Base-by-base conservation (phyloP, 2,329 filamentous ascomycete genomes). In the Cladophialophora yegresii region DNA sequence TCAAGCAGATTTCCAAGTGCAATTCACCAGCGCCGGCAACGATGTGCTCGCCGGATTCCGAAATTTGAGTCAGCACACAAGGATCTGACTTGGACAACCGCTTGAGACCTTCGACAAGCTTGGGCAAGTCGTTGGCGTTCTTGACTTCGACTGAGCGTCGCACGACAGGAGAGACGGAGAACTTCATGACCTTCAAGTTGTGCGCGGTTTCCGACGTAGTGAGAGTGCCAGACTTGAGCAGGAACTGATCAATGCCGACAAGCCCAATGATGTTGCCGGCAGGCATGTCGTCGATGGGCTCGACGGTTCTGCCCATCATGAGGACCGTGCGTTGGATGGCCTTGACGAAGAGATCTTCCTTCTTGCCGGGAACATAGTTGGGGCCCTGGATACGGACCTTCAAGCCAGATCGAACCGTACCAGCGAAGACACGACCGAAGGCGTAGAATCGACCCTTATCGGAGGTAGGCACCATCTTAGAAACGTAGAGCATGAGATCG, bases 171-270 rank as follows among this genome's bases (percentile, higher is more conserved):
- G 95, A 98, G 80, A 99, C 95, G 78, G 95, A 99, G 90, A 99
- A 99, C 87, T 97, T 98, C 95, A 99, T 99, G 84, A 99, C 95
- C 90, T 98, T 98, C 77, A 99, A 85, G 89, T 99, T 99, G 90
- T 99, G 95, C 79, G 95, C 93, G 72, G 92, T 96, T 74, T 99
- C 95, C 79, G 86, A 89, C 79, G 93, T 98, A 83, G 93, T 96
- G 76, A 99, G 90, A 77, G 95, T 99, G 90, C 95, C 95, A 80
- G 95, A 98, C 90, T 99, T 99, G 86, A 99, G 92, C 86, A 99
- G 86, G 91, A 98, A 99, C 88, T 99, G 95, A 81, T 99, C 95
- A 75, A 99, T 92, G 89, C 95, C 95, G 78, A 99, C 95, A 76
- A 99, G 87, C 87, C 95, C 95, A 77, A 97, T 89, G 86, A 99